These are phyloP conservation scores for Saraca asoca DNA, from an alignment of 331 rosid genomes.

Conservation along the genomic window DNA sequence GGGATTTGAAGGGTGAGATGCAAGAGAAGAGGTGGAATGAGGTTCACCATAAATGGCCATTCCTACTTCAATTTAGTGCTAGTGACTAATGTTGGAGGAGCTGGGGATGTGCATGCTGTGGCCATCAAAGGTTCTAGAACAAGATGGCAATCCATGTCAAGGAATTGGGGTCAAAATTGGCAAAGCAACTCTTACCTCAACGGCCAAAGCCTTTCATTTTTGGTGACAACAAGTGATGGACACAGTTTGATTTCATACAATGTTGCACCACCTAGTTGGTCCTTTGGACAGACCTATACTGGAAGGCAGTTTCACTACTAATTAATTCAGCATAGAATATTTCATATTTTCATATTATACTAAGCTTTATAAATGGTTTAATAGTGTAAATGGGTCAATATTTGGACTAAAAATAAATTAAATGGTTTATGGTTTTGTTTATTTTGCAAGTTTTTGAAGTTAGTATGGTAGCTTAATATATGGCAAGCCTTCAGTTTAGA, in stretches of 20 bases:
- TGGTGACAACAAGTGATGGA: conserved; percentile 76
- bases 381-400: no score
- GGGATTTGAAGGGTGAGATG: conserved; percentile 66
- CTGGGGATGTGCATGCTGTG: conserved; percentile 83
- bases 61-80: conserved; percentile 88
- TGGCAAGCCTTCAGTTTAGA: no score
- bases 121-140: conserved; percentile 78
- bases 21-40: conserved; percentile 83
- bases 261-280: conserved; percentile 74
- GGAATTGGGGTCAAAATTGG: conserved; percentile 98
- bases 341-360: no score
- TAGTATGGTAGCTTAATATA: no score
- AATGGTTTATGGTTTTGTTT: no score
- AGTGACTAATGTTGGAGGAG: conserved; percentile 91
- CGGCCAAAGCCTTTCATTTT: conserved; percentile 81
- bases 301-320: conserved; percentile 73
- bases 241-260: conserved; percentile 61
- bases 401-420: no score
- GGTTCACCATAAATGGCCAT: conserved; percentile 89
- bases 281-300: conserved; percentile 81
- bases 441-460: no score
- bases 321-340: background rate
- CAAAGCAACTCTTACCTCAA: conserved; percentile 76
- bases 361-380: no score
- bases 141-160: conserved; percentile 82